Evolutionary conservation across 164 flowering plant species (phyloP), one percentile per base, ranked within the genome.

Genomic region (Chimonanthus salicifolius): DNA sequence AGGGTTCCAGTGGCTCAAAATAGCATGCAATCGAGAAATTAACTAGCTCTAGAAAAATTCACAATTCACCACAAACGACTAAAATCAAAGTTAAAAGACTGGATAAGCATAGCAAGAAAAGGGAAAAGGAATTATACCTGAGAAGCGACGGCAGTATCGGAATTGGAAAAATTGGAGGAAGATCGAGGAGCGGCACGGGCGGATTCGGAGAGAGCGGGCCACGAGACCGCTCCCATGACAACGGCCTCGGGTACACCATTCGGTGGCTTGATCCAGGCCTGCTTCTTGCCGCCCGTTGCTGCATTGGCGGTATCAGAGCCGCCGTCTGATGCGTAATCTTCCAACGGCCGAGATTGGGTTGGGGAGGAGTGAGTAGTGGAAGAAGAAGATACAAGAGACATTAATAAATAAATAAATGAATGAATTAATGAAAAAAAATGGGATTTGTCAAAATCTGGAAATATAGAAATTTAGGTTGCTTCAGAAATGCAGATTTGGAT

Each of bases 131-230:
- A 54, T 54, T n/a, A 54, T 9, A 75, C 81, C 81, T 75, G 82
- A 2, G 77, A 44, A 3, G 49, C 63, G 10, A 89, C 68, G 51
- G 62, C 66, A 21, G 87, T 3, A 44, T 74, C 71, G 43, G 83
- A 58, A 66, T 83, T 86, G 21, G 81, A 10, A 50, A 81, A 78
- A 74, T 84, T 86, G 11, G 85, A 69, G 15, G 80, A 73, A 6
- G 82, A 74, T 77, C 84, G 87, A 0, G 90, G 84, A 0, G 86
- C 81, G 71, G 81, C 80, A 74, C 74, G 86, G 7, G 90, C 75
- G 4, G 91, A 81, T 66, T 87, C 87, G 21, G 91, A 85, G 4
- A 90, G 79, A 58, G 91, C 87, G 6, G 95, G 95, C 92, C 95
- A 88, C 33, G 87, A 79, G 10, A 47, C 80, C 45, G 88, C 90